Base-by-base conservation (phyloP, 225 moss, liverwort and hornwort genomes). In the Marchantia polymorpha region DNA sequence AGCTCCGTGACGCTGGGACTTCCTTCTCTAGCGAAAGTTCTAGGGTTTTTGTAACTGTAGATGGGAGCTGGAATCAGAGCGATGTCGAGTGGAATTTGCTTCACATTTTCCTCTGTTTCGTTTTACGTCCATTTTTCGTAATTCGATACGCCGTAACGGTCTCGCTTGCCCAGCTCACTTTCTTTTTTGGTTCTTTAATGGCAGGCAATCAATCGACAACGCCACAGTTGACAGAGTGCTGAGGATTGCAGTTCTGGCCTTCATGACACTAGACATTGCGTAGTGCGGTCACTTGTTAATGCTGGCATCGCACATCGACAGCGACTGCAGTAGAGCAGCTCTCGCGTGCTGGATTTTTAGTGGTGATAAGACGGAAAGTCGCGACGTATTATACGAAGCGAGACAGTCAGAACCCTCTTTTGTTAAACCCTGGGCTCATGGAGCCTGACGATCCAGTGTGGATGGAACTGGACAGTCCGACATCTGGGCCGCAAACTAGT, bases 391-490 rank as follows among this genome's bases (percentile, higher is more conserved):
- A 20, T 13, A 58, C 56, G 64, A 26, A 23, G 69, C 29, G 13
- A 13, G 23, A 30, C 25, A 67, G 29, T 69, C 16, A 46, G 69
- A 31, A 4, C 20, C 67, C 26, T 30, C 67, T 13, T 67, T 67
- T 6, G 29, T 67, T 16, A 69, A 31, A 29, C 13, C 69, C 31
- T 25, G 69, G 31, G 31, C 6, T 31, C 31, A 72, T 72, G 72
- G 72, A 17, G 8, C 49, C 49, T 31, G 72, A 72, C 11, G 72
- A 72, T 12, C 14, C 19, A 50, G 48, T 48, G 20, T 72, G 72
- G 70, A 70, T 70, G 70, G 48, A 49, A 22, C 31, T 70, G 48
- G 70, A 39, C 10, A 70, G 48, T 17, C 70, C 70, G n/a, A 20
- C 31, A 47, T 22, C 47, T 13, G 30, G 67, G 30, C 13, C 6